A percentile compares a stretch with the other conserved stretches of the same genome.
Conservation (phyloP, 805 yeast genomes). For the Grigorovia transvaalensis region DNA sequence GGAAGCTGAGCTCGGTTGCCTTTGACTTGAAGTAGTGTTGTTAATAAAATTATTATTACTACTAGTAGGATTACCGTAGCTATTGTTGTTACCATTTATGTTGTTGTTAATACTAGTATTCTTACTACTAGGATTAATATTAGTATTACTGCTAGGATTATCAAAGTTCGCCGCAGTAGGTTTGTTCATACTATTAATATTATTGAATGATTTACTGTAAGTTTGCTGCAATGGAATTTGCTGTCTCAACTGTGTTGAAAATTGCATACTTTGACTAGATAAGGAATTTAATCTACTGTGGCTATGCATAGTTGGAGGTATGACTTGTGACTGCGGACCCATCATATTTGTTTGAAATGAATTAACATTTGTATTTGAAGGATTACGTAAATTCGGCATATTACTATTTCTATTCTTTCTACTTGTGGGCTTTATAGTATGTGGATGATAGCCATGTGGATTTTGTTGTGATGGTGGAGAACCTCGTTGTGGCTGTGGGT, state of each 20-base stretch:
- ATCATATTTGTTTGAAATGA: neutral
- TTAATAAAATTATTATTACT: no score
- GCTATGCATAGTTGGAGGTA: slow-evolving; percentile 10
- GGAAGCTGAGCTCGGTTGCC: slow-evolving; percentile 20
- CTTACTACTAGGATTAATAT: neutral
- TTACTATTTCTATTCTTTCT: slow-evolving; percentile 29
- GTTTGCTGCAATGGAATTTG: slow-evolving; percentile 2
- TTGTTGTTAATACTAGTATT: no score
- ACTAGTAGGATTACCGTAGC: neutral
- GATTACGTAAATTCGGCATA: slow-evolving; percentile 25
- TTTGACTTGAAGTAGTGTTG: slow-evolving; percentile 5
- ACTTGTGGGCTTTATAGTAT: slow-evolving; percentile 27
- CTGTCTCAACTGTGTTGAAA: slow-evolving; percentile 12
- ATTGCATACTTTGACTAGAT: slow-evolving; percentile 15
- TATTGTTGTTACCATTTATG: neutral
- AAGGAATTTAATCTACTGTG: slow-evolving; percentile 22
- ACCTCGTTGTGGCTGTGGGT: slow-evolving; percentile 4
- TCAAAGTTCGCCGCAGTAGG: neutral
- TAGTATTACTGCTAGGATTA: slow-evolving; percentile 1
- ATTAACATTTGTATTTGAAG: slow-evolving; percentile 16
- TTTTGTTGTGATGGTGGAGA: neutral
- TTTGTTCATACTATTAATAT: neutral
- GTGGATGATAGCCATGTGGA: slow-evolving; percentile 8
- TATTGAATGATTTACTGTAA: slow-evolving; percentile 1
- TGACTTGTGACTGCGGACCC: neutral